phyloP scores from a whole-genome alignment of 2,329 filamentous ascomycete species.

The Colletotrichum australisinense region DNA sequence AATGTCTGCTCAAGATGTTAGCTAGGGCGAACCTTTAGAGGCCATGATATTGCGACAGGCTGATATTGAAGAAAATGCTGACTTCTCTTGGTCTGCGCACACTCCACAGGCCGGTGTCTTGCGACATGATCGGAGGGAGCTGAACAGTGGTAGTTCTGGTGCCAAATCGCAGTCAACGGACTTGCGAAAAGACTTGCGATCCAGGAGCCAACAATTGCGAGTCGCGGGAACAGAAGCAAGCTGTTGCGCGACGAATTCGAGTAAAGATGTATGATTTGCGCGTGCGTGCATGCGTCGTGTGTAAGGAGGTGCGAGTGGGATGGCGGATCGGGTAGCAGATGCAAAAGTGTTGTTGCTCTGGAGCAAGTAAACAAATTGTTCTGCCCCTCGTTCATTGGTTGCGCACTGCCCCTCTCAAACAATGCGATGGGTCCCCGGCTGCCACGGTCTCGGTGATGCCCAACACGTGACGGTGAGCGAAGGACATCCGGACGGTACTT shows the following conservation, averaged over 20 bases:
- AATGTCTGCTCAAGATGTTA: slow-evolving; percentile 73
- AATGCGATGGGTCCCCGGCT: neutral
- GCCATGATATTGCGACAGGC: neutral
- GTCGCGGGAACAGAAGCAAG: no score
- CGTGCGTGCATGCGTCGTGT: slow-evolving; percentile 6
- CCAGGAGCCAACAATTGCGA: neutral
- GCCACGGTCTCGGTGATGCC: neutral
- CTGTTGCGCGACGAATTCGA: neutral
- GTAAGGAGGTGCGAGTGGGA: slow-evolving; percentile 6
- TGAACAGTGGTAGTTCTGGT: neutral
- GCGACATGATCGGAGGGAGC: slow-evolving; percentile 73
- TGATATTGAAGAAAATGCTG: slow-evolving; percentile 45
- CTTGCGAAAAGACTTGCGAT: neutral
- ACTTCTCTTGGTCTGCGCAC: slow-evolving; percentile 93
- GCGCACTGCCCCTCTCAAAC: slow-evolving; percentile 29
- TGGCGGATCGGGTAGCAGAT: neutral
- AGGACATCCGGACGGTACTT: neutral
- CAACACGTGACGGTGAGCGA: slow-evolving; percentile 21
- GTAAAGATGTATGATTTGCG: neutral
- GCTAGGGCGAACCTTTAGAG: neutral
- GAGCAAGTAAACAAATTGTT: slow-evolving; percentile 55
- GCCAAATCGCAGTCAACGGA: slow-evolving; percentile 12
- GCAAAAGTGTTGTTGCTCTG: slow-evolving; percentile 48
- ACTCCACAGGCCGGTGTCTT: slow-evolving; percentile 89
- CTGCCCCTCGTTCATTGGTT: slow-evolving; percentile 31